These are phyloP conservation scores for Peronospora destructor DNA, from an alignment of 352 stramenopile species.

Conservation along the genomic window DNA sequence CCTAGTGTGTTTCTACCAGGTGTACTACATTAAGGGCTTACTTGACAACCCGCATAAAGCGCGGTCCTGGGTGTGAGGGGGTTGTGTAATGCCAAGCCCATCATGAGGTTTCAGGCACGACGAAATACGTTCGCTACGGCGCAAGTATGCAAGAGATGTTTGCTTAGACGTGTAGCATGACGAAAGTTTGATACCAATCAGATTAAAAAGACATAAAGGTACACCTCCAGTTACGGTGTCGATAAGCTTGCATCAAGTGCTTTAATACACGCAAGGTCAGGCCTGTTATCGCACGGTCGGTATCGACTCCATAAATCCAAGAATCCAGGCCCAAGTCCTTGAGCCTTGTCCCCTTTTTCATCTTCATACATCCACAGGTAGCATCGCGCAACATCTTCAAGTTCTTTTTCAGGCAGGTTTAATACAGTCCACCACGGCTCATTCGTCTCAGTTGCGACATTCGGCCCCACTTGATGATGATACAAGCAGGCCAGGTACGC, in stretches of 20 bases:
- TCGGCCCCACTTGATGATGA: conserved; percentile 39
- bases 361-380: conserved; percentile 71
- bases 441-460: conserved; percentile 56
- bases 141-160: background rate
- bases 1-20: conserved; percentile 56
- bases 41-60: conserved; percentile 47
- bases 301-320: conserved; percentile 45
- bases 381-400: conserved; percentile 52
- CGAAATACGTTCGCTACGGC: background rate
- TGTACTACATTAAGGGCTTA: conserved; percentile 76
- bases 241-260: conserved; percentile 48
- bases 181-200: conserved; percentile 3
- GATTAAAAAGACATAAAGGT: conserved; percentile 19
- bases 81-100: background rate
- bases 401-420: conserved; percentile 36
- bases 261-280: conserved; percentile 57
- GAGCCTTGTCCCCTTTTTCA: conserved; percentile 21
- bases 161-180: background rate
- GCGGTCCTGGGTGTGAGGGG: conserved; percentile 42
- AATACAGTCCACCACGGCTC: conserved; percentile 68
- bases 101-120: background rate
- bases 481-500: conserved; percentile 72
- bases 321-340: conserved; percentile 41
- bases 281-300: conserved; percentile 45
- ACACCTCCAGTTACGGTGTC: conserved; percentile 11